Base-by-base conservation (phyloP, 2,329 filamentous ascomycete species). In the Colletotrichum higginsianum region DNA sequence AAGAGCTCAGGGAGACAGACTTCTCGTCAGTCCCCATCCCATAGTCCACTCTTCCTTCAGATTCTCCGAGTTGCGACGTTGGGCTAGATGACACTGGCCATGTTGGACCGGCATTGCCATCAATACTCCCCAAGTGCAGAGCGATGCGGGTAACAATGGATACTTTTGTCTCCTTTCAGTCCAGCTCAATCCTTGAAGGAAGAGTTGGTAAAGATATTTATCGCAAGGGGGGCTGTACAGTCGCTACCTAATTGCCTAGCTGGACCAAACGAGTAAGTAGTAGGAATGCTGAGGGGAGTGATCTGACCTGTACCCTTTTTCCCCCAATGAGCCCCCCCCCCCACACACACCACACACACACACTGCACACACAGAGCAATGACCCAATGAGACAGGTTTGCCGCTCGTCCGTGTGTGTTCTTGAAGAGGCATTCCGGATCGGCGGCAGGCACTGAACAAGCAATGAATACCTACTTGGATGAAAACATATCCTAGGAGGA, bases 101-200 rank as follows among this genome's bases (percentile, higher is more conserved):
- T 18, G 13, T 38, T 26, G 18, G n/a, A 30, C 44, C 46, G 47
- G 49, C 2, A 12, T 23, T 40, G 46, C 6, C 12, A 38, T 26
- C 16, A 42, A 35, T 18, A 35, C 30, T 13, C 15, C 35, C 30
- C 38, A 12, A 40, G 16, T 58, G 46, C 47, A 55, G 18, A 18
- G 30, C 56, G 26, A n/a, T 11, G 23, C 57, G 30, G 57, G 23
- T 62, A 62, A 71, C 35, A 71, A 67, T 40, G 67, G 64, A 67
- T 49, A 61, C 50, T n/a, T 16, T 52, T 49, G 40, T 16, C 35
- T 38, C 26, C 30, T 38, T 38, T 49, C 47, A 60, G 42, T 42
- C 21, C 53, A 49, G n/a, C 18, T 18, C 30, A 52, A 23, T n/a
- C n/a, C 53, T 30, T 18, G 47, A 44, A 30, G 53, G 15, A 23